Base-by-base conservation (phyloP, 345 rosid genomes). In the Pistacia atlantica region DNA sequence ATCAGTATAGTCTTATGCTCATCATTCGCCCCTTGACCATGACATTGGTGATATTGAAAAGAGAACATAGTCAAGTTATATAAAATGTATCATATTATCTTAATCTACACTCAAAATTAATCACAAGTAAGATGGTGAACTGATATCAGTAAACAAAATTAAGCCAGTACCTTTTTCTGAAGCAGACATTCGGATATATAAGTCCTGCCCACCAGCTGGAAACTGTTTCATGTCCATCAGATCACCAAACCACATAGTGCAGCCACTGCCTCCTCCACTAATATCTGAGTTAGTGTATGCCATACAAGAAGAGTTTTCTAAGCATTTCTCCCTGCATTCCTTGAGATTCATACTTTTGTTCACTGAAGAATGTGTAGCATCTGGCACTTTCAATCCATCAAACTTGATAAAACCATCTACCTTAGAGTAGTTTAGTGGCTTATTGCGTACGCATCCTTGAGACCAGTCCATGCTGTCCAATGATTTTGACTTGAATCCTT, bases 101-200 rank as follows among this genome's bases (percentile, higher is more conserved):
- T 18, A 17, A 16, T 18, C 61, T 57, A n/a, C 14, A 56, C 9
- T 20, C 9, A 57, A 4, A 20, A 56, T 14, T 13, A 14, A 14
- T 13, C 0, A 5, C 14, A 56, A 56, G 20, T 56, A 14, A 45
- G 22, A 42, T 5, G 70, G 16, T 20, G 16, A 20, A 38, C 52
- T 42, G 85, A 74, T 88, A 84, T 54, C 82, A 83, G 49, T 81
- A 74, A 0, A 38, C 6, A 38, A 38, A 38, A 38, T 6, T 38
- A 6, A 31, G 33, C 33, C 33, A 31, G 33, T 81, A 85, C 88
- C 89, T 78, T 75, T 20, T 64, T 86, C 85, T 5, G 84, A 78
- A 73, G 87, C 84, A 33, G 86, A 80, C 85, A 84, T 77, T 77
- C 87, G 75, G 37, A 87, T 77, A 16, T 68, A 82, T 4, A 87